Evolutionary conservation across 2,329 filamentous ascomycete species (phyloP), one percentile per base, ranked within the genome.

Genomic region (Xylaria sp.): DNA sequence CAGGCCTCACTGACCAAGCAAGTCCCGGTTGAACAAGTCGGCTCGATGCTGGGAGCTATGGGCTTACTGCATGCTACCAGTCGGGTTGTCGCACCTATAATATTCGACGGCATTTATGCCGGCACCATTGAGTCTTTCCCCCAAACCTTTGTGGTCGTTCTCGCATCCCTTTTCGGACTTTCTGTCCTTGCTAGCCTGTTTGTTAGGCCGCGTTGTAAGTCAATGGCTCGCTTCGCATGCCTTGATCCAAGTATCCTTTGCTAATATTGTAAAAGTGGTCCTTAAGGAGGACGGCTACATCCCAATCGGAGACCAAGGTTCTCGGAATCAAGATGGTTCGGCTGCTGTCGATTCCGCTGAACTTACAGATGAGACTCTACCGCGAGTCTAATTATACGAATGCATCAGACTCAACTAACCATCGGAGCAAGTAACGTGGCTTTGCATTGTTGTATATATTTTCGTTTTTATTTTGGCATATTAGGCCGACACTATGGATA

Each of bases 1-100:
- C 94, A 97, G 77, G 91, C 92, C 1, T 88, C 92, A 0, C 83
- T 98, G 60, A 98, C 94, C 23, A 98, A 98, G 78, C 96, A 98
- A 79, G 91, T 98, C 0, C 93, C 94, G 0, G 85, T 90, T 0
- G 92, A 96, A 72, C 88, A 88, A 56, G 91, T 96, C 0, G 96
- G 96, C 0, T 90, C 96, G 78, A 84, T 98, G n/a, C 86, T 99
- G 0, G 96, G 96, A 25, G 94, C 94, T 1, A 91, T 91, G 18
- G 96, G 95, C 0, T 84, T 98, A 70, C 81, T 98, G 67, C 95
- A 98, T 80, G 92, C 94, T 0, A 81, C 97, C 44, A 89, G 92
- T 2, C 86, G 94, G 70, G 89, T 98, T 1, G 79, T 97, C 13
- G 90, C 92, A 0, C 96, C 96, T 0, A 87, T 93, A 0, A 77